These are phyloP conservation scores for Aspergillus persii DNA, from an alignment of 2,329 filamentous ascomycete genomes.

Conservation along the genomic window DNA sequence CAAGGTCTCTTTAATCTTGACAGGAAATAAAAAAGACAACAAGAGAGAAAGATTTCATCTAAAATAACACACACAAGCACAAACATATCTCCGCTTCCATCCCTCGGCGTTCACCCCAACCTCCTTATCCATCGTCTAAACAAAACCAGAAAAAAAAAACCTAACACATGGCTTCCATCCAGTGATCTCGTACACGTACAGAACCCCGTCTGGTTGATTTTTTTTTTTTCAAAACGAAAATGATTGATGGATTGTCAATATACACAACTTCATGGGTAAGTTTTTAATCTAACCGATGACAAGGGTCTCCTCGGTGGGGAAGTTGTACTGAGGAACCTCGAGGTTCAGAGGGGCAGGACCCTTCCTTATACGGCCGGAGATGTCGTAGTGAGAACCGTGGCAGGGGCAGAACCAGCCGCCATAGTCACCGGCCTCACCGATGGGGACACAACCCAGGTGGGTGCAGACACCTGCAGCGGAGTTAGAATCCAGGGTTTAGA, in stretches of 20 bases:
- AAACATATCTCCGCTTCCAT: conserved; percentile 15
- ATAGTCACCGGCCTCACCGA: conserved; percentile 96
- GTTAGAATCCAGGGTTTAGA: conserved; percentile 3
- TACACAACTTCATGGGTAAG: not conserved
- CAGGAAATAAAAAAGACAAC: conserved; percentile 14
- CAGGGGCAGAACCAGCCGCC: conserved; percentile 99
- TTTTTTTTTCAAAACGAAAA: not conserved
- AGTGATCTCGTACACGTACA: not conserved
- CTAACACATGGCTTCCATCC: not conserved
- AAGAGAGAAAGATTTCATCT: conserved; percentile 34
- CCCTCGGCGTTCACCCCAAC: conserved; percentile 6
- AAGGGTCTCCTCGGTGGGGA: conserved; percentile 83
- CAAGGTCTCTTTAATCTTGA: conserved; percentile 38
- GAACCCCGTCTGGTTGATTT: not conserved
- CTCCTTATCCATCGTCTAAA: conserved; percentile 3
- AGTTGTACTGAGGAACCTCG: conserved; percentile 89
- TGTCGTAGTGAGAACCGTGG: conserved; percentile 99
- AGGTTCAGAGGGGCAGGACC: conserved; percentile 96
- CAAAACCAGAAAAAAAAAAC: not conserved
- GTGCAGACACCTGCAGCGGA: conserved; percentile 82
- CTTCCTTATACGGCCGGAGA: conserved; percentile 96
- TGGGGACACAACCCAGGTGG: conserved; percentile 97
- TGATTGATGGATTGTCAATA: not conserved
- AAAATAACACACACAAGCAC: conserved; percentile 22
- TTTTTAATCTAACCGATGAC: conserved; percentile 76